Percentiles rank a stretch among this genome's conserved stretches.
phyloP scores from a whole-genome alignment of 768 basidiomycete genomes.

The Boletellus sp. region DNA sequence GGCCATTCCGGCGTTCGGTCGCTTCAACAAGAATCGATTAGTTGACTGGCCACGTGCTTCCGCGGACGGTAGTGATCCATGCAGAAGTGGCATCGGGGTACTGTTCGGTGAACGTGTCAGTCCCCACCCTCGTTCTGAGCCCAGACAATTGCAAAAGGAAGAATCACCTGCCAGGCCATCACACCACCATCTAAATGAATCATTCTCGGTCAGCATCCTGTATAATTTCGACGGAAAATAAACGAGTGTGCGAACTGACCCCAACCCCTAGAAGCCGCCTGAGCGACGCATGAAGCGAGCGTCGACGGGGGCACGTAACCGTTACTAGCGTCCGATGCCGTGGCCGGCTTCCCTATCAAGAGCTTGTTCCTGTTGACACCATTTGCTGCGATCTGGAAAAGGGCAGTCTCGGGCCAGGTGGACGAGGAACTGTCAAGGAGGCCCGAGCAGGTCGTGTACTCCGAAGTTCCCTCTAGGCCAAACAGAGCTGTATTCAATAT shows the following conservation, averaged over 20 bases:
- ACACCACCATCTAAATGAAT: slow-evolving; percentile 32
- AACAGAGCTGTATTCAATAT: neutral
- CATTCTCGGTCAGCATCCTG: neutral
- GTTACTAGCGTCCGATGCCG: slow-evolving; percentile 47
- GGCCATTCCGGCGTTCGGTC: no score
- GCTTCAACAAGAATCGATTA: no score
- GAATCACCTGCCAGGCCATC: slow-evolving; percentile 38
- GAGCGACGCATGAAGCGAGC: slow-evolving; percentile 56
- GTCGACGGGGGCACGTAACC: slow-evolving; percentile 54
- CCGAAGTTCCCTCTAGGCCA: slow-evolving; percentile 32
- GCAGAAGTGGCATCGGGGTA: slow-evolving; percentile 36
- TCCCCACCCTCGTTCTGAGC: neutral
- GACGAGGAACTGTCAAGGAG: slow-evolving; percentile 40
- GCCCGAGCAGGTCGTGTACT: slow-evolving; percentile 37
- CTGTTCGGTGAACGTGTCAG: slow-evolving; percentile 14
- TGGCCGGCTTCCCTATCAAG: slow-evolving; percentile 72
- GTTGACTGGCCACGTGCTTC: slow-evolving; percentile 30
- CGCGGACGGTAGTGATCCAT: slow-evolving; percentile 39
- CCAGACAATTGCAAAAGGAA: neutral
- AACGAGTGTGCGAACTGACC: slow-evolving; percentile 39
- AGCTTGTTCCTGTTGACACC: slow-evolving; percentile 62
- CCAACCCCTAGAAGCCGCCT: slow-evolving; percentile 64
- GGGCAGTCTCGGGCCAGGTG: slow-evolving; percentile 39
- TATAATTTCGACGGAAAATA: neutral
- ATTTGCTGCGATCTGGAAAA: slow-evolving; percentile 48